Evolutionary conservation across 108 stramenopile species (phyloP), one percentile per base, ranked within the genome.

Genomic region (Cyclostephanos tholiformis): DNA sequence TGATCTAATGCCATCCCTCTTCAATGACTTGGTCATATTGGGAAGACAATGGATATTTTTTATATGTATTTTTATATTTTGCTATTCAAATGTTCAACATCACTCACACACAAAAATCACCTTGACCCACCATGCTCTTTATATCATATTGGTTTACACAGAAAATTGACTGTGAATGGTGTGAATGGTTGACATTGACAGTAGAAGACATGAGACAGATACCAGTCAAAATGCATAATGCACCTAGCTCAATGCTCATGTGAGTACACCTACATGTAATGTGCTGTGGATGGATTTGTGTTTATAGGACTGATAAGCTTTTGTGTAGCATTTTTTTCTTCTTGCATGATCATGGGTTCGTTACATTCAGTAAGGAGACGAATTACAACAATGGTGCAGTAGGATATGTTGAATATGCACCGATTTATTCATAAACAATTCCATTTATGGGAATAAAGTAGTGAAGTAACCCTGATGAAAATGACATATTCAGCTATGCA

Each of bases 21-120:
- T n/a, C n/a, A n/a, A n/a, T n/a, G n/a, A 41, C 74, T 90, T 38
- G 87, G 85, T 14, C 89, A 90, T 75, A 36, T 25, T 4, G 74
- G 71, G 32, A 74, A 80, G 22, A 85, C 79, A 14, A 82, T 91
- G 59, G 90, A 91, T 67, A 60, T 41, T 41, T 10, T 10, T 41
- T 12, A 5, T 10, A 41, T 41, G 9, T 10, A 1, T 41, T 1
- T 41, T 41, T 41, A 1, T 41, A 36, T 36, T 36, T 6, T 6
- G 6, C 6, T 36, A 36, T 36, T 36, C 4, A 4, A 36, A 36
- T 36, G 6, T 6, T 36, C 36, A 6, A 36, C 4, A 6, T 6
- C 6, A 36, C 6, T n/a, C n/a, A n/a, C n/a, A n/a, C n/a, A n/a
- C n/a, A n/a, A 36, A 36, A 36, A 36, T 36, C 6, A 36, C 36